Evolutionary conservation across 2,329 filamentous ascomycete genomes (phyloP), one percentile per base, ranked within the genome.

Genomic region (Penicillium sp.): DNA sequence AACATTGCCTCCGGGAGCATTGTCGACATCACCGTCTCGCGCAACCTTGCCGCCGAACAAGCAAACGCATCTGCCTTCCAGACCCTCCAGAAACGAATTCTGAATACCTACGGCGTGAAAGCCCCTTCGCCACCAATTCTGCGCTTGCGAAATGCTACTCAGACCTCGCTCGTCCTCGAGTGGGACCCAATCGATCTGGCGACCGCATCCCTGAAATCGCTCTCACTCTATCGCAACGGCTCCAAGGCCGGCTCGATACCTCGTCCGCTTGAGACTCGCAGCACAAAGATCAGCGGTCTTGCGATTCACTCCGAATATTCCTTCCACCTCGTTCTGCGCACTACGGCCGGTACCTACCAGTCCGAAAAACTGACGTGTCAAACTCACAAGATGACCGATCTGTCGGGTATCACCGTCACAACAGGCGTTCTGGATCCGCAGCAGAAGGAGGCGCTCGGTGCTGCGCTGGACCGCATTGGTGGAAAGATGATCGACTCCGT

Each of bases 341-440:
- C 94, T 6, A 92, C 86, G 52, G 94, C 94, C 4, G 94, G 94
- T 55, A 96, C 90, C 38, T 92, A 87, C 68, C 83, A 84, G 57
- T 94, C 89, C 71, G 90, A 96, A 62, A 91, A 89, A 72, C 81
- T 99, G 49, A 83, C 84, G 4, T 92, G 96, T 55, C 86, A 89
- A 68, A 99, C 94, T 43, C 94, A 99, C 79, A 96, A 97, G 80
- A 97, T 99, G 92, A 97, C 93, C 38, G 92, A 99, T 73, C 81
- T 99, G 48, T 92, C 89, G 62, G 94, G 94, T 55, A 92, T 99
- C 73, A 97, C 93, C 22, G 90, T 99, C 65, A 96, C 93, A 2
- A 88, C 92, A 0, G 94, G 94, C 47, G 84, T 96, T 64, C 82
- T 99, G 74, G 90, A 92, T 2, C 80, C 84, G 7, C 79, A 86